Evolutionary conservation across 1,284 basidiomycete genomes (phyloP).

Genomic region (Mycena citricolor): DNA sequence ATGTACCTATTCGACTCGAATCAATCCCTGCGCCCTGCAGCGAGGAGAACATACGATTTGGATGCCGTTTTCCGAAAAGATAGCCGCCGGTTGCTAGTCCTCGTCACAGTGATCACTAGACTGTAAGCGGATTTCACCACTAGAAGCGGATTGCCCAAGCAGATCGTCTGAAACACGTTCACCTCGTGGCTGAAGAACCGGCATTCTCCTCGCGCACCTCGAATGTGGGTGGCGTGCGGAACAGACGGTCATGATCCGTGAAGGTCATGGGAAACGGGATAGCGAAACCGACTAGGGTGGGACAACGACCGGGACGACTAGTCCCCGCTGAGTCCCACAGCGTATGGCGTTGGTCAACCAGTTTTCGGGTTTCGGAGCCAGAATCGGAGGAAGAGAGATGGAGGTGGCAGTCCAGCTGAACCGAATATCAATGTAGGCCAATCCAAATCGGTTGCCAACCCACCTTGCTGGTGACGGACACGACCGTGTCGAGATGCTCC

Average conservation of each 20-base stretch:
- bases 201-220: too few relatives aligned
- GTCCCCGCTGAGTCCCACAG: constrained; percentile 33
- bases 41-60: constrained; percentile 31
- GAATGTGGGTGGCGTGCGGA: constrained; percentile 43
- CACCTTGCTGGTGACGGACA: constrained; percentile 36
- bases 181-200: too few relatives aligned
- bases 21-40: neutral
- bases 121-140: constrained; percentile 37
- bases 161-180: constrained; percentile 25
- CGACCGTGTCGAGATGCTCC: constrained; percentile 28
- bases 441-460: too few relatives aligned
- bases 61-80: constrained; percentile 32
- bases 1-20: constrained; percentile 25
- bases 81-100: constrained; percentile 29
- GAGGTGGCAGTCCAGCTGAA: constrained; percentile 41
- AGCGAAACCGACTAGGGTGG: constrained; percentile 41
- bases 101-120: constrained; percentile 36
- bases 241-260: constrained; percentile 30
- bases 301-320: constrained; percentile 31
- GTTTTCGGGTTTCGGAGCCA: constrained; percentile 27
- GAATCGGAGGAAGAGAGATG: constrained; percentile 38
- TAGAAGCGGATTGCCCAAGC: constrained; percentile 36
- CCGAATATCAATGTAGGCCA: too few relatives aligned
- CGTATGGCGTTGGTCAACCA: constrained; percentile 31
- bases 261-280: constrained; percentile 40